Percentiles rank a stretch among this genome's conserved stretches.
phyloP scores from a whole-genome alignment of 805 yeast species.

The Saccharomyces paradoxus region DNA sequence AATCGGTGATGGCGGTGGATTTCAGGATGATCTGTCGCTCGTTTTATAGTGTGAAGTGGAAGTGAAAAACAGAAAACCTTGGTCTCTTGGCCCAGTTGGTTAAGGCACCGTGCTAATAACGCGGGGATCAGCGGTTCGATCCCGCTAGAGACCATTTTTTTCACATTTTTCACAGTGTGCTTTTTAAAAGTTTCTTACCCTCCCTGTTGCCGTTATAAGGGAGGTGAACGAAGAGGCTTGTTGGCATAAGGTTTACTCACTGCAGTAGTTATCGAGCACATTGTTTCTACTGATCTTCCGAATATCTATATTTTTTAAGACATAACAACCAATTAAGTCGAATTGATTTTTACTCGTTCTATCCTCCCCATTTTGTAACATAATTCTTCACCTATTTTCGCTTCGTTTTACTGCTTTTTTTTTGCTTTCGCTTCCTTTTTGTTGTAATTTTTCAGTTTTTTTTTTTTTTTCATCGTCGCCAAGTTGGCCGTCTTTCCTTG shows the following conservation, averaged over 20 bases:
- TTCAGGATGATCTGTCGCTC: too few relatives aligned
- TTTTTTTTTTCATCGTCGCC: background rate
- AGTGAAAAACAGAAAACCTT: background rate
- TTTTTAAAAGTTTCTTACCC: background rate
- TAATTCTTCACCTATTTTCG: background rate
- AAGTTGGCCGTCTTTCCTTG: background rate
- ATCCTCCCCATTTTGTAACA: background rate
- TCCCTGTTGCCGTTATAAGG: background rate
- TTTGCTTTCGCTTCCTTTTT: background rate
- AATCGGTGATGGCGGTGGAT: background rate
- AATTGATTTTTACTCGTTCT: background rate
- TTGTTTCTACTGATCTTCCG: background rate
- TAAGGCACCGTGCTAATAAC: slow-evolving; percentile 33
- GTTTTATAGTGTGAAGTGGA: too few relatives aligned
- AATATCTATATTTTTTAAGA: too few relatives aligned
- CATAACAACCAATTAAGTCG: too few relatives aligned
- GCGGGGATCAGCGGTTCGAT: slow-evolving; percentile 34
- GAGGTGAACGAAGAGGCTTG: background rate
- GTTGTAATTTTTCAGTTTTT: background rate
- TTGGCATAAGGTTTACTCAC: background rate
- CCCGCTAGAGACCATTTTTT: slow-evolving; percentile 30
- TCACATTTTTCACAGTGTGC: background rate
- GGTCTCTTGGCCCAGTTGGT: slow-evolving; percentile 34
- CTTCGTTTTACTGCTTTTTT: background rate
- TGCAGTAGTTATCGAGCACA: background rate